A percentile compares a stretch with the other conserved stretches of the same genome.
These are phyloP conservation scores for Dioscorea cayenensis DNA, from an alignment of 116 monocot species.

Conservation along the genomic window DNA sequence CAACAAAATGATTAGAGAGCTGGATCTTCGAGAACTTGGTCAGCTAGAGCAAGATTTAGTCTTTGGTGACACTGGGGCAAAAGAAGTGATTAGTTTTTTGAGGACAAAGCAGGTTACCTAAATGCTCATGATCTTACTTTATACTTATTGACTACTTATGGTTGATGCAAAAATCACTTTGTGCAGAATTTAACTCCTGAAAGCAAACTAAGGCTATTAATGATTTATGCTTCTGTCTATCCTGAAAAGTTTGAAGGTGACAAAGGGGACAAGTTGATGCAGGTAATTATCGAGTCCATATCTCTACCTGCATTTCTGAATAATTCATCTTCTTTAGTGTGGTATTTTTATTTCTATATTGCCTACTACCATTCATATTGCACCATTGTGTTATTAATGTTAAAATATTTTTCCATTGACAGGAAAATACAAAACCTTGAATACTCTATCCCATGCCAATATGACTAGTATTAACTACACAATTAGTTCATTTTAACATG, in stretches of 20 bases:
- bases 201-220: constrained; percentile 52
- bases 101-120: constrained; percentile 33
- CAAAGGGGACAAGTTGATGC: constrained; percentile 53
- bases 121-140: not conserved
- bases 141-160: not conserved
- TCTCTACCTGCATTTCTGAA: not conserved
- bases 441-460: no score
- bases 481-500: no score
- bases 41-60: constrained; percentile 53
- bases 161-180: not conserved
- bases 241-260: constrained; percentile 73
- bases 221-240: constrained; percentile 52
- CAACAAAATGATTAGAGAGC: constrained; percentile 37
- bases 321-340: not conserved
- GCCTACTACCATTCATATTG: no score
- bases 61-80: constrained; percentile 58
- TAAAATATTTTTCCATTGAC: no score
- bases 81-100: constrained; percentile 42
- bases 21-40: constrained; percentile 41
- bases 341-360: no score
- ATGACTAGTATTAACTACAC: no score
- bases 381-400: no score
- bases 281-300: constrained; percentile 17
- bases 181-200: constrained; percentile 43
- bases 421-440: no score